Evolutionary conservation across 2,329 filamentous ascomycete species (phyloP).

Genomic region (Metarhizium sp.): DNA sequence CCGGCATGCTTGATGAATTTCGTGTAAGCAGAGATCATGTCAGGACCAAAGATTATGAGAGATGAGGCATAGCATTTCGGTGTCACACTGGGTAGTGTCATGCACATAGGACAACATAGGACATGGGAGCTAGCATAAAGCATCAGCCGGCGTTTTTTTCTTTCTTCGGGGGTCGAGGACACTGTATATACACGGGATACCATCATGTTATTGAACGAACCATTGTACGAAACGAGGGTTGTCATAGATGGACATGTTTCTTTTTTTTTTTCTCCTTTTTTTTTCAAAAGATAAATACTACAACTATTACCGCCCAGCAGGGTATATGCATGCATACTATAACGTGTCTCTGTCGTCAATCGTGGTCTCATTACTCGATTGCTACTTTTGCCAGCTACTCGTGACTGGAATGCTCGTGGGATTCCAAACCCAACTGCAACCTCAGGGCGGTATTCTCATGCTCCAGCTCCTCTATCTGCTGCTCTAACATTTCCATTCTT

Average conservation of each 20-base stretch:
- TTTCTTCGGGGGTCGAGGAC: constrained; percentile 16
- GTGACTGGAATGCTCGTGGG: constrained; percentile 8
- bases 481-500: constrained; percentile 48
- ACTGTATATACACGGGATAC: constrained; percentile 9
- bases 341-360: background rate
- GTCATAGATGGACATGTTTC: constrained; percentile 3
- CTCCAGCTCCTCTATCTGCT: constrained; percentile 41
- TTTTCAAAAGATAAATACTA: background rate
- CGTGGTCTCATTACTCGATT: background rate
- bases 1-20: constrained; percentile 30
- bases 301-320: background rate
- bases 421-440: constrained; percentile 11
- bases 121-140: constrained; percentile 24
- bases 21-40: constrained; percentile 7
- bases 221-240: constrained; percentile 3
- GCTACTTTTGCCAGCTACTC: constrained; percentile 4
- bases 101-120: constrained; percentile 21
- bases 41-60: constrained; percentile 4
- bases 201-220: constrained; percentile 5
- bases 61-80: constrained; percentile 4
- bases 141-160: constrained; percentile 25
- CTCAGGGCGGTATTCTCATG: constrained; percentile 29
- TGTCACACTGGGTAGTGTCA: constrained; percentile 12
- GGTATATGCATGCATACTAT: background rate
- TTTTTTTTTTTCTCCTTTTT: background rate